A percentile compares a stretch with the other conserved stretches of the same genome.
phyloP scores from a whole-genome alignment of 1,284 basidiomycete genomes.

The Ceratobasidium sp. region DNA sequence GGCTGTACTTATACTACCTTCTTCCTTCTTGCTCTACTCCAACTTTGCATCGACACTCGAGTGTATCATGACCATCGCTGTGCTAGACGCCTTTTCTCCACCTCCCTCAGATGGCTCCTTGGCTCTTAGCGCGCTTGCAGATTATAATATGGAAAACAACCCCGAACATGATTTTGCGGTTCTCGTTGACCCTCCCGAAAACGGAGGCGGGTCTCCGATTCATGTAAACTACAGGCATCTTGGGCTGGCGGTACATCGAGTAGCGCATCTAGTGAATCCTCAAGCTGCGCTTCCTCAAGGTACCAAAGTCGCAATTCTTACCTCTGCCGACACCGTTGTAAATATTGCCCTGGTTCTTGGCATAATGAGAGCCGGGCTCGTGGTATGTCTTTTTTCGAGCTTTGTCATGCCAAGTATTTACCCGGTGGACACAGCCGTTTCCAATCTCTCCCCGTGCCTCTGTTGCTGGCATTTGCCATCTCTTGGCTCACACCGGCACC shows the following conservation, averaged over 20 bases:
- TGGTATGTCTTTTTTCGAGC: constrained; percentile 29
- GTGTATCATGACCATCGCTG: constrained; percentile 10
- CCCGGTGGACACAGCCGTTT: constrained; percentile 24
- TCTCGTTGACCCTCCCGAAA: constrained; percentile 33
- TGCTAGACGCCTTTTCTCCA: constrained; percentile 18
- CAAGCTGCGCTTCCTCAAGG: constrained; percentile 29
- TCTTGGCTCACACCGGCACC: constrained; percentile 26
- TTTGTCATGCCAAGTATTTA: not conserved
- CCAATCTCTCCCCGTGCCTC: constrained; percentile 46
- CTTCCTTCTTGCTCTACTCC: not conserved
- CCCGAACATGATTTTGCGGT: constrained; percentile 28
- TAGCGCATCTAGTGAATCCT: constrained; percentile 33
- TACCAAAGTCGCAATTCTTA: constrained; percentile 41
- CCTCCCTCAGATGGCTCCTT: constrained; percentile 43
- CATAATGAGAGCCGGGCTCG: constrained; percentile 44
- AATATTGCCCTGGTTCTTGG: constrained; percentile 42
- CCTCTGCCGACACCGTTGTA: constrained; percentile 42
- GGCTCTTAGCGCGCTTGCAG: constrained; percentile 21
- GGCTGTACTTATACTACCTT: constrained; percentile 6
- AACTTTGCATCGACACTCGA: not conserved
- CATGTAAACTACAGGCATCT: constrained; percentile 35
- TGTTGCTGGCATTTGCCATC: constrained; percentile 41
- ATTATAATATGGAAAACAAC: constrained; percentile 44
- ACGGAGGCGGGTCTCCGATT: not conserved
- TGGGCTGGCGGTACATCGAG: constrained; percentile 37